Base-by-base conservation (phyloP, 1,284 basidiomycete species). In the Leucoagaricus sp. region DNA sequence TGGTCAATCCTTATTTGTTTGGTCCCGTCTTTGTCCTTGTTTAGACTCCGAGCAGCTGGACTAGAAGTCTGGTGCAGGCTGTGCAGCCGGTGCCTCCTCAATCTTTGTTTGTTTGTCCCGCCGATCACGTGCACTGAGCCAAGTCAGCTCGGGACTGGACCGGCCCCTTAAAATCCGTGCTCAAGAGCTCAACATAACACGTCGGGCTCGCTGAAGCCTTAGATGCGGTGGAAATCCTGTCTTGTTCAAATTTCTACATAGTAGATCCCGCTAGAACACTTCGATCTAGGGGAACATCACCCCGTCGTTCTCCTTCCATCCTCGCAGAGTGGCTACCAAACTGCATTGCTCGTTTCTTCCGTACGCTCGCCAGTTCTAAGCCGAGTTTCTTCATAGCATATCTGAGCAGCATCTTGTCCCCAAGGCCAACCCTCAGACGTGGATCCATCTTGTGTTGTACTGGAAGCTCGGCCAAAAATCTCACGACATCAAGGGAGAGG, bases 261-360 rank as follows among this genome's bases (percentile, higher is more conserved):
- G 36, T 4, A 38, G 6, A n/a, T 13, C 17, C 29, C 9, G 23
- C 42, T 34, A 33, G n/a, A 33, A 25, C 17, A n/a, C 29, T 57
- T 48, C 70, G 72, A 51, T 72, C 66, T 60, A 79, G 61, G 2
- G 75, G 58, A 33, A 68, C 64, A 68, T 85, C 81, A 2, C 87
- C 87, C 40, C 79, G 79, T 60, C 72, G 75, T 63, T 87, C 81
- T 2, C 73, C 76, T 57, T 90, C 85, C 89, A 98, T 95, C 65
- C 95, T 85, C 3, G 95, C 94, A 47, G 93, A 94, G 69, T 91
- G 84, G 60, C 89, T 93, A 2, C 96, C 96, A 76, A 99, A 99
- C 69, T 99, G 96, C 90, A 98, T 98, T 4, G 96, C 96, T 52
- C 92, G 71, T 75, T 99, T 99, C 66, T 90, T 93, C 59, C 93